Evolutionary conservation across 2,329 filamentous ascomycete genomes (phyloP).

Genomic region (Xylariaceae sp.): DNA sequence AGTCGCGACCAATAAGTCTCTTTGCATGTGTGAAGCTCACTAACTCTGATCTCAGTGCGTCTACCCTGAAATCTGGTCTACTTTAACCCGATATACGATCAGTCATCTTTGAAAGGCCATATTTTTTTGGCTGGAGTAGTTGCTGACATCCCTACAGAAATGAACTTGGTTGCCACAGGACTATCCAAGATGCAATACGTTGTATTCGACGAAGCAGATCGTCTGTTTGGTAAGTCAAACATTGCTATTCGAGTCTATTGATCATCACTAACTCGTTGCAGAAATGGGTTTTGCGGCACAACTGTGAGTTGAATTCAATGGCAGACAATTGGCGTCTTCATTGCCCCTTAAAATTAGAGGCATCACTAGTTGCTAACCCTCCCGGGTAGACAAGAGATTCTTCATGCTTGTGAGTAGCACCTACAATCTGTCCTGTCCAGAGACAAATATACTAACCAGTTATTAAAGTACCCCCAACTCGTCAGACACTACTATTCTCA

Average conservation of each 20-base stretch:
- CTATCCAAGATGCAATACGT: conserved; percentile 89
- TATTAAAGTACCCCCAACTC: conserved; percentile 58
- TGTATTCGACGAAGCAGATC: conserved; percentile 95
- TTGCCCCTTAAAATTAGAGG: neutral
- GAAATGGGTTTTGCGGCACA: conserved; percentile 96
- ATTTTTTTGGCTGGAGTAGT: neutral
- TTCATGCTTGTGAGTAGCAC: conserved; percentile 13
- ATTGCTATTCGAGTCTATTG: neutral
- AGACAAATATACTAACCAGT: conserved; percentile 48
- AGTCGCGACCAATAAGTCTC: neutral
- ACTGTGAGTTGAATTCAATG: conserved; percentile 58
- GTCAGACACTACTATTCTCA: conserved; percentile 92
- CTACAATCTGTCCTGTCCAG: neutral
- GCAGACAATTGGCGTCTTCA: neutral
- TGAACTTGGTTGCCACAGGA: conserved; percentile 62
- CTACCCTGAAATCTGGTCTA: neutral
- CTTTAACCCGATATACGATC: neutral
- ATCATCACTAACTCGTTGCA: conserved; percentile 2
- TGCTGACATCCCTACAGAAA: conserved; percentile 49
- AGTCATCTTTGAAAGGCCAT: neutral
- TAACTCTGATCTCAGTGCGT: conserved; percentile 10
- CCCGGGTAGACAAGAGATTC: conserved; percentile 14
- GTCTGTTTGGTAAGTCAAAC: conserved; percentile 60
- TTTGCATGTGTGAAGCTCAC: neutral
- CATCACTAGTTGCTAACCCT: conserved; percentile 35